Percentiles rank a stretch among this genome's conserved stretches.
These are phyloP conservation scores for Plasmopara halstedii DNA, from an alignment of 352 stramenopile genomes.

Conservation along the genomic window DNA sequence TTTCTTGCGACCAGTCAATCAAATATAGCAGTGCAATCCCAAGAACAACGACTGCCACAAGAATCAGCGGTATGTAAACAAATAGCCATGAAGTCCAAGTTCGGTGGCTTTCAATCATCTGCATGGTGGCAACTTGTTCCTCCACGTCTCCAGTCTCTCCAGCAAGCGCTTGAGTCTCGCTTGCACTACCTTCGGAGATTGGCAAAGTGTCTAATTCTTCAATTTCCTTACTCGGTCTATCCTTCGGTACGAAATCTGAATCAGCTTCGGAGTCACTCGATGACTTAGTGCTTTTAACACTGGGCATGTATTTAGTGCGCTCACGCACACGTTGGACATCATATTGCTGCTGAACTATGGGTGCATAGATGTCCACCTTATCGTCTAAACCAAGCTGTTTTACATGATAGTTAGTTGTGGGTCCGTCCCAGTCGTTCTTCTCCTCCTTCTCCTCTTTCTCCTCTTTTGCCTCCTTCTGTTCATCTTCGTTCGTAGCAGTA, in stretches of 20 bases:
- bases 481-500: not conserved
- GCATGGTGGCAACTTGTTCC: conserved; percentile 6
- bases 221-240: conserved; percentile 21
- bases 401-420: conserved; percentile 69
- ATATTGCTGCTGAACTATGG: conserved; percentile 50
- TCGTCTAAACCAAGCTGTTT: conserved; percentile 71
- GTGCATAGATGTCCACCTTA: conserved; percentile 78
- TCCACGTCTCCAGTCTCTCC: conserved; percentile 36
- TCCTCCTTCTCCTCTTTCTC: conserved; percentile 12
- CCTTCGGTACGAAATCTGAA: conserved; percentile 46
- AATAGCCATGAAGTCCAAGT: conserved; percentile 24
- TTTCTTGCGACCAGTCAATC: conserved; percentile 41
- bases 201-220: conserved; percentile 35
- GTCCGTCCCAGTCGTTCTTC: conserved; percentile 34
- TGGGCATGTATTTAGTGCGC: conserved; percentile 42
- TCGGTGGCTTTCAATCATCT: conserved; percentile 16
- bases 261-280: conserved; percentile 49
- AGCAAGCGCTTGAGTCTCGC: conserved; percentile 32
- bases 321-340: conserved; percentile 57
- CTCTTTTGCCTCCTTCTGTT: not conserved
- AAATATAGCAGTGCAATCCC: conserved; percentile 40
- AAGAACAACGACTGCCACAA: conserved; percentile 33
- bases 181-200: conserved; percentile 37
- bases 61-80: conserved; percentile 25
- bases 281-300: conserved; percentile 25